Evolutionary conservation across 495 filamentous ascomycete genomes (phyloP).

Genomic region (Xylaria cubensis): DNA sequence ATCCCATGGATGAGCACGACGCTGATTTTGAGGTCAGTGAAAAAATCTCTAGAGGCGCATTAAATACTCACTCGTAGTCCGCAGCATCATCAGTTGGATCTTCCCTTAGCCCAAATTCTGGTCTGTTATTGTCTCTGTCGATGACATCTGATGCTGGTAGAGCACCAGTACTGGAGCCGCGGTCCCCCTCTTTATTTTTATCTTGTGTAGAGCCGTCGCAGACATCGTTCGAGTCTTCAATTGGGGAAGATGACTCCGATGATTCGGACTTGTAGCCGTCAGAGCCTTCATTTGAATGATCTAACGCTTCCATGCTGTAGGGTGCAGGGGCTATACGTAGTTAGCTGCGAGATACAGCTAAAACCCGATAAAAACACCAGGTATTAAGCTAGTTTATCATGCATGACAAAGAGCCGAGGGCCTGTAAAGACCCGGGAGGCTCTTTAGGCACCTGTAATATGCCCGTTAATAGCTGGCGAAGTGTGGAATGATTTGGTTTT

Average conservation of each 20-base stretch:
- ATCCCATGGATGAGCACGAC: neutral
- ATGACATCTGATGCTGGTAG: neutral
- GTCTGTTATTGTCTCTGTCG: neutral
- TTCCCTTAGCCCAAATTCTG: neutral
- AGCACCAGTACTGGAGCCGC: neutral
- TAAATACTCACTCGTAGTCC: neutral
- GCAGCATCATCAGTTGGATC: neutral
- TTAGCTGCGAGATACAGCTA: neutral
- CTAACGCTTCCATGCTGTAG: neutral
- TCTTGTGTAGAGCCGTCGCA: neutral
- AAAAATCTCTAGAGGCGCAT: neutral
- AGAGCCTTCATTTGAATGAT: neutral
- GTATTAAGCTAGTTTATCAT: no score
- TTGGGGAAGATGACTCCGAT: neutral
- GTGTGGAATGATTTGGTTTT: no score
- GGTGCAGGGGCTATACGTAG: neutral
- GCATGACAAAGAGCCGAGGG: no score
- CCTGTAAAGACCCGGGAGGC: no score
- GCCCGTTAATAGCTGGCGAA: no score
- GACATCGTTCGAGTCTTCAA: neutral
- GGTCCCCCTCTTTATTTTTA: neutral
- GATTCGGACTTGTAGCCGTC: neutral
- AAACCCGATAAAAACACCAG: no score
- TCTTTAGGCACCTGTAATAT: no score
- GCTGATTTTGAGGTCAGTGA: neutral